Evolutionary conservation across 345 rosid genomes (phyloP), one percentile per base, ranked within the genome.

Genomic region (Theobroma cacao): DNA sequence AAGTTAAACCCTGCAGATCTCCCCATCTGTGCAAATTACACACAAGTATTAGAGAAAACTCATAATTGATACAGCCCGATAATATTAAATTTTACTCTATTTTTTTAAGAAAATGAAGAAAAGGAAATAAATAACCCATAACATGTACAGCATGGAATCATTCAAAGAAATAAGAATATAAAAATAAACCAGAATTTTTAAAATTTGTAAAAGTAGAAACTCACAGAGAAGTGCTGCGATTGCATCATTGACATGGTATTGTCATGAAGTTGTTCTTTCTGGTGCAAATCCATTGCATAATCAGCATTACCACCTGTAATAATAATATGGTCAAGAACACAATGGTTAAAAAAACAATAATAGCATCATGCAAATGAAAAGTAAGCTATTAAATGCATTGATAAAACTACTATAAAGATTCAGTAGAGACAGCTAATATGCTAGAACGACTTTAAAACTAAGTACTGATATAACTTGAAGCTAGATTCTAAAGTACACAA

Each of bases 211-310:
- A 72, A 26, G 63, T 59, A 15, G 60, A 47, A 67, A 82, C 99
- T 86, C 85, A 97, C 99, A 69, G 98, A 87, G 82, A 93, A 94
- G 88, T 91, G 97, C 87, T 97, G 99, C 76, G 98, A 91, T 83
- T 93, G 99, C 96, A 97, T 93, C 97, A 94, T 89, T 68, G 99
- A 90, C 91, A 91, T 85, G 30, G 98, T 75, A 86, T 87, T 97
- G 75, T 97, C 98, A 82, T 91, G 98, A 82, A 97, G 89, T 84
- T 93, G 98, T 62, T 97, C 99, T 82, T 97, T 97, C 84, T 90
- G 98, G 81, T 94, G 99, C 88, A 97, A 61, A 80, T 97, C 99
- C 90, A 97, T 90, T 7, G 86, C 73, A 85, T 91, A 97, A 79
- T 94, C 99, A 82, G 98, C 93, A 93, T 83, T 93, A 77, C 95